Conservation (phyloP, 352 stramenopile genomes). For the Pythium apleroticum region DNA sequence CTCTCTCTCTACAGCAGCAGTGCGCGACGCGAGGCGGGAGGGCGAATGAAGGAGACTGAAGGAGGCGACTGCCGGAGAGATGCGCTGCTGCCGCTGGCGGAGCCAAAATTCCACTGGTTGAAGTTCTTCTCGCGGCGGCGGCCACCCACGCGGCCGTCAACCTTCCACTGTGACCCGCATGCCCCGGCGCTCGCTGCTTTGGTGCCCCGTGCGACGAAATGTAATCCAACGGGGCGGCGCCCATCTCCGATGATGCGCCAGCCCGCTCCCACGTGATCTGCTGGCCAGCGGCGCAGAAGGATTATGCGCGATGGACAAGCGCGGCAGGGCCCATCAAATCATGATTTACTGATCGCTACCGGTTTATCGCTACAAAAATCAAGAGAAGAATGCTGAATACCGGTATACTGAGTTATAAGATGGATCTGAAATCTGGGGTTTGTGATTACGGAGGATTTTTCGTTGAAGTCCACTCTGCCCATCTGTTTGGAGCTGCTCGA, state of each 20-base stretch:
- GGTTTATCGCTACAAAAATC: too few relatives aligned
- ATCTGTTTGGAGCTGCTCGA: too few relatives aligned
- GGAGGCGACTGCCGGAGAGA: not conserved
- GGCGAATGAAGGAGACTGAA: not conserved
- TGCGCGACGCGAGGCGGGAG: not conserved
- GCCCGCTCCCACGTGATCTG: not conserved
- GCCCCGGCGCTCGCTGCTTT: too few relatives aligned
- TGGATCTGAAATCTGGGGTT: too few relatives aligned
- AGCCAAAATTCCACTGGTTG: slow-evolving; percentile 4
- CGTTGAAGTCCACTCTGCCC: too few relatives aligned
- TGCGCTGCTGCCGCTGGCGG: too few relatives aligned
- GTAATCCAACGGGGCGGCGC: not conserved
- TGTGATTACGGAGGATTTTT: too few relatives aligned
- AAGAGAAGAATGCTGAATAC: too few relatives aligned
- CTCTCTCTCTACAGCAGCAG: not conserved
- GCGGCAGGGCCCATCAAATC: too few relatives aligned
- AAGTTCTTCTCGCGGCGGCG: not conserved
- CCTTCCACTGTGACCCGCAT: not conserved
- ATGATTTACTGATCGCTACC: too few relatives aligned
- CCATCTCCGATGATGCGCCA: slow-evolving; percentile 1
- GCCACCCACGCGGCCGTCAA: not conserved
- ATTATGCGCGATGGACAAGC: too few relatives aligned
- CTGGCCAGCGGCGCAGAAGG: not conserved
- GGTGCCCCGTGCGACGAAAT: not conserved
- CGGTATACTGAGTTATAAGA: too few relatives aligned